Base-by-base conservation (phyloP, 352 stramenopile species). In the Globisporangium splendens region DNA sequence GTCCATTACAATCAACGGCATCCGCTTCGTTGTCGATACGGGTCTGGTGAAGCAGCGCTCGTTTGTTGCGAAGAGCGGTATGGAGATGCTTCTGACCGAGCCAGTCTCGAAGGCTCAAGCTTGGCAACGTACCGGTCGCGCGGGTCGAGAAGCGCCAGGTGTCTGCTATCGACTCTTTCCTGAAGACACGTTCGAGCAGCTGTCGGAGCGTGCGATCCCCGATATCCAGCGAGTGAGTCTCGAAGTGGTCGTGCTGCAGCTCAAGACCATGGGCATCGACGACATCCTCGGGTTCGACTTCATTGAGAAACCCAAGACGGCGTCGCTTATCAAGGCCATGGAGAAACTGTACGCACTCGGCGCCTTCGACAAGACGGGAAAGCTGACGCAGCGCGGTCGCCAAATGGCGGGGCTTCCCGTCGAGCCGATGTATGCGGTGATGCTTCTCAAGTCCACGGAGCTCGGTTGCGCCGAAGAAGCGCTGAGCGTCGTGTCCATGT, bases 1-100 rank as follows among this genome's bases (percentile, higher is more conserved):
- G 43, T 99, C 93, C 21, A 98, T 99, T 60, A 99, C 98, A 8
- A 99, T 99, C 68, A 97, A 97, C 28, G 97, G 98, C 56, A 95
- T 98, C 21, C 79, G 82, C 17, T 95, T 78, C 46, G 86, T 96
- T 14, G 75, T 96, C 21, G 86, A 95, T 56, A 93, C 83, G n/a
- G 86, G 87, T 0, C 79, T 96, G 8, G 80, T 91, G 8, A 96
- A 96, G 69, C 82, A 96, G 66, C 83, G 84, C 17, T 94, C 84
- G 38, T 96, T 93, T 51, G 82, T 93, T n/a, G 81, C 89, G 0
- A 78, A 81, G 53, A 95, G 79, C 44, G 88, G 85, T 24, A 95
- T 96, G 75, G 89, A 97, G 63, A 87, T 91, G 66, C 65, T 97
- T 11, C 75, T 90, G 46, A 94, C 87, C 0, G 86, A 91, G 48